Base-by-base conservation (phyloP, 2,329 filamentous ascomycete genomes). In the Dothideomycetes sp. region DNA sequence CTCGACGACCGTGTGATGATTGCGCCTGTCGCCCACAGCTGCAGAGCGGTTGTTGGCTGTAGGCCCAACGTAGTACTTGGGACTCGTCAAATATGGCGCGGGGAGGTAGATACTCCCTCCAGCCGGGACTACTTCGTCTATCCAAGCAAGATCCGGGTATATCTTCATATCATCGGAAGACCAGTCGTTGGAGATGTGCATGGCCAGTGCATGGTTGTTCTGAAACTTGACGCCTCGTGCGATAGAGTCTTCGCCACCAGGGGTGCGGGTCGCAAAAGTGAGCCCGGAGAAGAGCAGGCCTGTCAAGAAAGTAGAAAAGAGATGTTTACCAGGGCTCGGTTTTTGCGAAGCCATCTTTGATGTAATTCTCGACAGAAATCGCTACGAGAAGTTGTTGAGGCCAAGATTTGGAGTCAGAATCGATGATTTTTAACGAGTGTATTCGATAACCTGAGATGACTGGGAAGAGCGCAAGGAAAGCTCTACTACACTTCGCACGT, bases 1-100 rank as follows among this genome's bases (percentile, higher is more conserved):
- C 17, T 43, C 41, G 11, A 43, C 19, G 18, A 33, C 18, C 2
- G 41, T 43, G 33, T 43, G 32, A 12, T 31, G 33, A 14, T 43
- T 11, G 3, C 41, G 22, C 5, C 39, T n/a, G 3, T 8, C 10
- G 2, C 41, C 41, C 3, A 43, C 14, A 4, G 19, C 32, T 3
- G 33, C n/a, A 4, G 32, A 31, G 2, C 19, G 30, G 7, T 37
- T 32, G 33, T 43, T 43, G 3, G 16, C 12, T 4, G 36, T 39
- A 19, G 35, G n/a, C 4, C 36, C 33, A 7, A 43, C 18, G 15
- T 17, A 39, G 11, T 38, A 14, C 29, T 43, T 43, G 3, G 36
- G 36, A 12, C 17, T 38, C 2, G 31, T 8, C 3, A 5, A 4
- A 10, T 16, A 9, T 15, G 31, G 12, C 11, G 17, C 30, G 5